Evolutionary conservation across 768 basidiomycete species (phyloP), one percentile per base, ranked within the genome.

Genomic region (Auricularia auricula-judae): DNA sequence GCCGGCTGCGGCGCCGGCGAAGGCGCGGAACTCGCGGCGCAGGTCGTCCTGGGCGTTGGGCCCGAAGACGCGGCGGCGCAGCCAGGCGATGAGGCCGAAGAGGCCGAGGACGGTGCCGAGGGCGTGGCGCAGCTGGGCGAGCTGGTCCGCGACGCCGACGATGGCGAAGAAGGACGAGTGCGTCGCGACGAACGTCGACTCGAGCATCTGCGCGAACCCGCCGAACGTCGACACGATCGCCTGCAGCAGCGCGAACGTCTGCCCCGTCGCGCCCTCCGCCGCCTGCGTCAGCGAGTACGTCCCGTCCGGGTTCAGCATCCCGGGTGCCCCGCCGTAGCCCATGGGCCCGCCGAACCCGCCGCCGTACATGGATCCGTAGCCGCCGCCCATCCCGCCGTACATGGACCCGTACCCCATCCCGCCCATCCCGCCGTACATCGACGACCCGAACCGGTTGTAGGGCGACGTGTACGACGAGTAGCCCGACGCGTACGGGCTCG

Each of bases 161-260:
- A 96, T 93, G 64, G 93, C 93, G 74, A 95, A 96, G 76, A 96
- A 96, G 8, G 87, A 89, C 0, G 91, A 93, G 74, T 96, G 93
- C 0, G 93, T 96, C 2, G 96, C 96, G 88, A 98, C 91, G 76
- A 96, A 98, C 4, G 96, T 98, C 39, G 86, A 88, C 74, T 98
- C 96, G 72, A 99, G 87, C 86, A 99, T 95, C 74, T 98, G 96
- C 0, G 96, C 88, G 67, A 99, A 87, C 29, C 95, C 95, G 0
- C 86, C 82, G 76, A 98, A 96, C 3, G 95, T 97, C 70, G 93
- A 91, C 56, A 99, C 96, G 72, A 99, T 88, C 11, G 90, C 91
- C 69, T 98, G 94, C 35, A 99, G 80, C 64, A 99, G 86, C 35
- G 89, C 82, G 71, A 99, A 99, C 2, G 96, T 98, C 64, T 91